phyloP scores from a whole-genome alignment of 345 rosid species.

The Brassica rapa region DNA sequence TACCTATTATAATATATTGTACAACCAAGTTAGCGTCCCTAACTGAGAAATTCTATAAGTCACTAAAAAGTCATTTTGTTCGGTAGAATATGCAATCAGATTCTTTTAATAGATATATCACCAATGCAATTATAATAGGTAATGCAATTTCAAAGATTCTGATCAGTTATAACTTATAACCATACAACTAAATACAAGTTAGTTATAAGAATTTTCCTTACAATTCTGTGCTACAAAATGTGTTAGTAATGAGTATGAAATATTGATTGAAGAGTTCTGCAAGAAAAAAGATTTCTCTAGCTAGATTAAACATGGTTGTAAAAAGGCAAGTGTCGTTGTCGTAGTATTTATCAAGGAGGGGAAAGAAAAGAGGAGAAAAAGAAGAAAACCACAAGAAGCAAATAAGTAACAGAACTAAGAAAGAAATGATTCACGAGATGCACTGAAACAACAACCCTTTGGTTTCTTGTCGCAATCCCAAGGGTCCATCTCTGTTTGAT shows the following conservation, averaged over 20 bases:
- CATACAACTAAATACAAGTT: not conserved
- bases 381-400: constrained; percentile 2
- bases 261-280: not conserved
- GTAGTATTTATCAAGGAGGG: constrained; percentile 17
- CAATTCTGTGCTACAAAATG: not conserved
- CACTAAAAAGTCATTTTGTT: not conserved
- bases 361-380: not conserved
- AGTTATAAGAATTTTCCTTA: not conserved
- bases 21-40: not conserved
- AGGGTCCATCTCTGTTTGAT: constrained; percentile 33
- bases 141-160: not conserved
- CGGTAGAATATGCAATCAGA: not conserved
- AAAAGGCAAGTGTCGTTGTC: constrained; percentile 8
- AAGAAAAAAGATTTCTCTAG: not conserved
- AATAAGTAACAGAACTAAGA: not conserved
- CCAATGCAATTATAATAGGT: not conserved
- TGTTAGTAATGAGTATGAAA: not conserved
- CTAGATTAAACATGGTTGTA: not conserved
- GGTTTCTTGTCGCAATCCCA: constrained; percentile 30
- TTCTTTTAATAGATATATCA: not conserved
- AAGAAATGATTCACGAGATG: constrained; percentile 37
- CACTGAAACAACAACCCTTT: constrained; percentile 27
- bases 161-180: not conserved
- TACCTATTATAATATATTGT: not conserved
- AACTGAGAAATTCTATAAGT: not conserved